Evolutionary conservation across 495 filamentous ascomycete genomes (phyloP), one percentile per base, ranked within the genome.

Genomic region (Chaetomium cochliodes): DNA sequence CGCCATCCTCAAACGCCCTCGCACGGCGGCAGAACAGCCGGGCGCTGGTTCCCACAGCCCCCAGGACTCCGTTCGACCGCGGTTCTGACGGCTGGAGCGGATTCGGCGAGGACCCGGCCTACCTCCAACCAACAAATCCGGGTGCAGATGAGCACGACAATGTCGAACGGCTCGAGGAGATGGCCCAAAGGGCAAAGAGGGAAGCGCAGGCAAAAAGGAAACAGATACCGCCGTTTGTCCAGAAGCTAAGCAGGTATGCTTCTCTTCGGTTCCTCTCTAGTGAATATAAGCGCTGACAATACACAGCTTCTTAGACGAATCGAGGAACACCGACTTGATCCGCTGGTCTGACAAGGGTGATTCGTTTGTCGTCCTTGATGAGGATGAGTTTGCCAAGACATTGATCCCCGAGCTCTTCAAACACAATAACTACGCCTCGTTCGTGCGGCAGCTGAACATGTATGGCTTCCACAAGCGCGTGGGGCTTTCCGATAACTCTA

Each of bases 381-480:
- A 99, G 75, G 94, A 99, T 72, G 96, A 98, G 74, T 99, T 99
- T 76, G 96, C 94, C n/a, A 93, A 92, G 74, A 96, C 88, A 0
- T 75, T 99, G 64, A 98, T 99, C 55, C 94, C 94, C 3, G 94
- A 98, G 72, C 82, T 97, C 9, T 99, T 98, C 84, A 99, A 99
- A 73, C 96, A 98, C 77, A 98, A 97, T 76, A 99, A 98, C 76
- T 99, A 98, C 75, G 93, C 94, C 8, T 98, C 96, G 1, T 99
- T 99, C 70, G 94, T 99, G 28, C 90, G 94, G 12, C 94, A 98
- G 72, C 83, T 98, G 66, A 98, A 98, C 72, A 98, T 98, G 94
- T 98, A 99, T 74, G 94, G 94, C 9, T 99, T 99, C 72, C 94
- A 99, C 76, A 99, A 99, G 80, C 91, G 93, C 58, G 96, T 99